Evolutionary conservation across 805 yeast genomes (phyloP), one percentile per base, ranked within the genome.

Genomic region (Nakazawaea anatomiae): DNA sequence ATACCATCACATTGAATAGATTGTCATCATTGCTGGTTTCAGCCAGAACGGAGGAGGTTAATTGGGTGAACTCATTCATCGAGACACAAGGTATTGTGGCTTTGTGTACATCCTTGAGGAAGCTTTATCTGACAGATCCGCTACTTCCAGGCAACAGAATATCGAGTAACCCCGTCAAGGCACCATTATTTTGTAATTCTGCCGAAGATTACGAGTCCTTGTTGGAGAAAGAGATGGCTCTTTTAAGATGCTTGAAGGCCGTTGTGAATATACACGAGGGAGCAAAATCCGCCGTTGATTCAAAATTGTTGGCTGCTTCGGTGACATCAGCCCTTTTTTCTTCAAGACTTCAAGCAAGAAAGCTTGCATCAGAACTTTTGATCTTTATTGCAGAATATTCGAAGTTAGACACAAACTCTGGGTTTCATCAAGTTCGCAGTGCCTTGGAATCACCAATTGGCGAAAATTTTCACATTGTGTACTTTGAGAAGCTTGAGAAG

Each of bases 81-180:
- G 84, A 80, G 52, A 77, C 82, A 47, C 97, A 92, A 66, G 99
- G 99, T 39, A 96, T 89, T 53, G 80, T 88, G 4, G 91, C 96
- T 0, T 75, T 94, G 52, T 85, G 94, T 32, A 83, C 87, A 32
- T 87, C 87, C 42, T 72, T 94, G 48, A 58, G 59, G 39, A 65
- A 61, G 38, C 52, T 69, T 12, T 66, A 69, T 60, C 67, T 61
- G 50, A 66, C 72, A 2, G 60, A 57, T 34, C 70, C 69, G 11
- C 41, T 59, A 7, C 6, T 60, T 18, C 53, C 50, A 6, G 32
- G 38, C 6, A 46, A 9, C 43, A 46, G 32, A 27, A 42, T 39
- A n/a, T 32, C 48, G n/a, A 31, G 34, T 29, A 8, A 28, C 42
- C 14, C 28, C 18, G 11, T 31, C 8, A 30, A 40, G 11, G 4